Conservation (phyloP, 2,329 filamentous ascomycete genomes). For the Colletotrichum aenigma region DNA sequence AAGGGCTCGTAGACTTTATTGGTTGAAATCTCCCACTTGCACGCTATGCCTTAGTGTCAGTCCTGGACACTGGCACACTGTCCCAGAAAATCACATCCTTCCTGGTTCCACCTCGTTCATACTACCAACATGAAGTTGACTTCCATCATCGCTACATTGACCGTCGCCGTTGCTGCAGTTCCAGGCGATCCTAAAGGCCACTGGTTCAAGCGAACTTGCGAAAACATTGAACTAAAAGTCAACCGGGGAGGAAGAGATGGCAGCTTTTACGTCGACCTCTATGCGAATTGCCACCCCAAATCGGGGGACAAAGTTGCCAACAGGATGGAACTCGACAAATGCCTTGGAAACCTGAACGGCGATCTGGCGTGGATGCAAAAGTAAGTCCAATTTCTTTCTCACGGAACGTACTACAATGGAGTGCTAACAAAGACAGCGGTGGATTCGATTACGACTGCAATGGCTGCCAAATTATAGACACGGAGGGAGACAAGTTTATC, state of each 20-base stretch:
- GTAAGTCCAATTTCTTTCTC: neutral
- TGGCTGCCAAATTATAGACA: neutral
- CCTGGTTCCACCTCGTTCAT: neutral
- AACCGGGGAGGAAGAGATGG: neutral
- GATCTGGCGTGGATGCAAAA: neutral
- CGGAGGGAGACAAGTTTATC: neutral
- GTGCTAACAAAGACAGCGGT: neutral
- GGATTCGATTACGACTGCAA: neutral
- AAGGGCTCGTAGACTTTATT: neutral
- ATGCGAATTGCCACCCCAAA: neutral
- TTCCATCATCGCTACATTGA: neutral
- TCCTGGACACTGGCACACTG: neutral
- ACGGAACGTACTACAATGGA: neutral
- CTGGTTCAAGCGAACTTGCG: neutral
- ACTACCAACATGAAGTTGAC: neutral
- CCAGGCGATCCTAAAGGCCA: neutral
- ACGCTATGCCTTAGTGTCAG: neutral
- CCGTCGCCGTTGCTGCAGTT: neutral
- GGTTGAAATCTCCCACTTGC: neutral
- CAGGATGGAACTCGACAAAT: neutral
- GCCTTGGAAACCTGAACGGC: neutral
- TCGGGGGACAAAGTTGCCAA: neutral
- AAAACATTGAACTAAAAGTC: neutral
- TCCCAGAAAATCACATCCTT: neutral
- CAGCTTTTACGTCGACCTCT: neutral